Percentiles rank a stretch among this genome's conserved stretches.
Evolutionary conservation across 225 moss, liverwort and hornwort genomes (phyloP).

Genomic region (Thuidium tamariscinum): DNA sequence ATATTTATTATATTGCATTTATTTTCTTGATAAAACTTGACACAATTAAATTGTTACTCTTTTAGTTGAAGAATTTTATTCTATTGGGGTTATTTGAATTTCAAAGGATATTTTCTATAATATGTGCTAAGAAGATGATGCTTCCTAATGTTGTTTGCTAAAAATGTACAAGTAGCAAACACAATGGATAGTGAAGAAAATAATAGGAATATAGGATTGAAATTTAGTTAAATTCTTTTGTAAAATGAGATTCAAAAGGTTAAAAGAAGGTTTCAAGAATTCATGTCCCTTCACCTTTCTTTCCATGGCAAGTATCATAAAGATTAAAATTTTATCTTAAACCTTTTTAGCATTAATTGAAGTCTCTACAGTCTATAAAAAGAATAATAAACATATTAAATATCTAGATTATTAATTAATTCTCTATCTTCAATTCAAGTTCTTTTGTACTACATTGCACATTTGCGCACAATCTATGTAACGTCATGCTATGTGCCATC

Average conservation of each 20-base stretch:
- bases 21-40: background rate
- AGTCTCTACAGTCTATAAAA: background rate
- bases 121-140: background rate
- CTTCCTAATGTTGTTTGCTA: background rate
- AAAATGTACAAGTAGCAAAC: background rate
- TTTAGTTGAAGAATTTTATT: background rate
- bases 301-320: background rate
- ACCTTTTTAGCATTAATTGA: background rate
- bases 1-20: no score
- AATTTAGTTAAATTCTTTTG: background rate
- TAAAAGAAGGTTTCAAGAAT: background rate
- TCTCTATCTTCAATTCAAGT: background rate
- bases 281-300: background rate
- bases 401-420: background rate
- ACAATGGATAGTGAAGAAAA: background rate
- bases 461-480: background rate
- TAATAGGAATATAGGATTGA: background rate
- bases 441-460: background rate
- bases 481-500: background rate
- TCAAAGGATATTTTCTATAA: no score
- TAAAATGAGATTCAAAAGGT: background rate
- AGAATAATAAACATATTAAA: no score
- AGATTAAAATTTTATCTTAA: background rate
- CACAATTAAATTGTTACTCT: background rate
- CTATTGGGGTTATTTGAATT: no score